phyloP scores from a whole-genome alignment of 2,329 filamentous ascomycete species.

The Colletotrichum tanaceti region DNA sequence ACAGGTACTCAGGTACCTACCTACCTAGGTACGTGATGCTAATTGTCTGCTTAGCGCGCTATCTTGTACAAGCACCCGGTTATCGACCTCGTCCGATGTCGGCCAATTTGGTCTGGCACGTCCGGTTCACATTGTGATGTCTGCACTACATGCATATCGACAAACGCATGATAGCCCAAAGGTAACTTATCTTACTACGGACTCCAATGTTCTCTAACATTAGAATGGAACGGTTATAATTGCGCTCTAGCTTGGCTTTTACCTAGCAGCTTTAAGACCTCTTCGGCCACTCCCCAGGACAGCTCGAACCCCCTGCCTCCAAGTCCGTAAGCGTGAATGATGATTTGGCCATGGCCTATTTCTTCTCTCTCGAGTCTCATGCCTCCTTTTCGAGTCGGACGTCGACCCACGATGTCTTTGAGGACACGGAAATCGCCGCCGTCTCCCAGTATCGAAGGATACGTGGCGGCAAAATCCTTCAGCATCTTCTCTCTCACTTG shows the following conservation, averaged over 20 bases:
- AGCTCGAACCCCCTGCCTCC: slow-evolving; percentile 72
- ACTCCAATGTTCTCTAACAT: not conserved
- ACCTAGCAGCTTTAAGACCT: slow-evolving; percentile 56
- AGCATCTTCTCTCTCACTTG: slow-evolving; percentile 62
- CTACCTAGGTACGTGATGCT: no score
- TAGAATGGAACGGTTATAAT: not conserved
- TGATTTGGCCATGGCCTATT: slow-evolving; percentile 43
- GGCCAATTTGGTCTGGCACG: slow-evolving; percentile 5
- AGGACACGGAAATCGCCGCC: slow-evolving; percentile 50
- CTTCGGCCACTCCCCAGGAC: slow-evolving; percentile 69
- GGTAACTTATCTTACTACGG: not conserved
- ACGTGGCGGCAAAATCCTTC: slow-evolving; percentile 49
- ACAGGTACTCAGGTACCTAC: no score
- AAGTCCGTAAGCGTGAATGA: slow-evolving; percentile 68
- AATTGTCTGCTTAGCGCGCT: not conserved
- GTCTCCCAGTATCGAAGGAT: slow-evolving; percentile 48
- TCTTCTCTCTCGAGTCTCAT: slow-evolving; percentile 66
- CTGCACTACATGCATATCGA: not conserved
- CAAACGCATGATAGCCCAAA: not conserved
- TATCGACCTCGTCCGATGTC: not conserved
- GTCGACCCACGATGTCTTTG: slow-evolving; percentile 58
- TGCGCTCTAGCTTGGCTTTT: slow-evolving; percentile 4
- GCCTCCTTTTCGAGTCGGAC: slow-evolving; percentile 59
- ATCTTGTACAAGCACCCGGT: not conserved
- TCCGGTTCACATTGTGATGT: not conserved